Evolutionary conservation across 306 rosid genomes (phyloP), one percentile per base, ranked within the genome.

Genomic region (Sindora glabra): DNA sequence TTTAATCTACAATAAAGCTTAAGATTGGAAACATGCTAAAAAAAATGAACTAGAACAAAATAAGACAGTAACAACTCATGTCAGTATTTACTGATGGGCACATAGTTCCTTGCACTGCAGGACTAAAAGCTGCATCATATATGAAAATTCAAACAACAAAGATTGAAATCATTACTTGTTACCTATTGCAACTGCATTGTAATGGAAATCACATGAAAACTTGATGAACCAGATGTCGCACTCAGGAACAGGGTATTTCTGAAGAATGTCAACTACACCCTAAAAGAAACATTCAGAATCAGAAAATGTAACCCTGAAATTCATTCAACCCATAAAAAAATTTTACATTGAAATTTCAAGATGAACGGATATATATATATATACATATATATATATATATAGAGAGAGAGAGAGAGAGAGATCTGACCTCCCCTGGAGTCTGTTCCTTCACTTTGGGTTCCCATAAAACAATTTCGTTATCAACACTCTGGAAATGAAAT

Each of bases 221-320:
- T 92, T 92, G 83, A 92, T 89, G 81, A 89, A 92, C 96, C 99
- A 92, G 62, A 92, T 89, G 68, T 92, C 96, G 50, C 99, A 92
- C 46, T 81, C 99, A 0, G 99, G 97, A 71, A 80, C 92, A 15
- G 99, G 99, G 77, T 92, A 92, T 64, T 83, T 92, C 73, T 92
- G 99, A 69, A 92, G 99, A 67, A 89, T 77, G 70, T 89, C 99
- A 56, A 77, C 95, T 2, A 71, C 56, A 32, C 99, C 96, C 99
- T 92, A 60, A 57, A 70, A 17, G 66, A 33, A 23, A 45, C 32
- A 21, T 32, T 29, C 52, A 25, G 59, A 8, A 41, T 48, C 67
- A 51, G 33, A 47, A 53, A 10, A 25, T 23, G 51, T 13, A 6
- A 21, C 32, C 59, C 41, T 10, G 26, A 58, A 27, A 26, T 58